Conservation (phyloP, 2,329 filamentous ascomycete species). For the Akanthomyces dipterigenus region DNA sequence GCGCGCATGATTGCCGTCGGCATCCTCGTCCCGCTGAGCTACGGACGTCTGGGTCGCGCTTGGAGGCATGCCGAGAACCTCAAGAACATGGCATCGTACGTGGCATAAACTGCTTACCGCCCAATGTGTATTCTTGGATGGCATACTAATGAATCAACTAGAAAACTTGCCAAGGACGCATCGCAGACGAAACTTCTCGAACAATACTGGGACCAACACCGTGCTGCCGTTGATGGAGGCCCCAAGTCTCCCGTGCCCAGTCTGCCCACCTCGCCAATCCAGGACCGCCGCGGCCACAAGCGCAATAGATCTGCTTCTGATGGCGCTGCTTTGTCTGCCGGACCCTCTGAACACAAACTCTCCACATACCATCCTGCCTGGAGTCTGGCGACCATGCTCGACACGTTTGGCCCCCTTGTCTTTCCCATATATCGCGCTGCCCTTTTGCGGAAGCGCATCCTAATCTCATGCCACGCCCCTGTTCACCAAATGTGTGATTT, state of each 20-base stretch:
- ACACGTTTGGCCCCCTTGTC: slow-evolving; percentile 81
- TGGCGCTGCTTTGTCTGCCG: slow-evolving; percentile 48
- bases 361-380: slow-evolving; percentile 79
- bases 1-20: slow-evolving; percentile 92
- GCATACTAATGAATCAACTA: slow-evolving; percentile 19
- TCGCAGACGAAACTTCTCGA: slow-evolving; percentile 60
- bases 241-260: slow-evolving; percentile 41
- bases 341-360: slow-evolving; percentile 56
- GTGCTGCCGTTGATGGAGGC: slow-evolving; percentile 19
- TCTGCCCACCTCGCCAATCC: slow-evolving; percentile 29
- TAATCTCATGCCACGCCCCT: slow-evolving; percentile 80
- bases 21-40: slow-evolving; percentile 76
- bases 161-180: slow-evolving; percentile 57
- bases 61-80: slow-evolving; percentile 81
- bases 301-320: slow-evolving; percentile 57
- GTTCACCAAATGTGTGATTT: slow-evolving; percentile 84
- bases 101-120: not conserved
- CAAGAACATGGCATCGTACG: slow-evolving; percentile 66
- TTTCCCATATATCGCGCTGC: slow-evolving; percentile 88
- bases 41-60: slow-evolving; percentile 75
- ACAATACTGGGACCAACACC: slow-evolving; percentile 66
- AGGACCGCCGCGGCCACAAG: slow-evolving; percentile 36
- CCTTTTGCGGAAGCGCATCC: slow-evolving; percentile 76
- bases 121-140: not conserved
- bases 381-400: slow-evolving; percentile 69